Evolutionary conservation across 257 asterid species (phyloP).

Genomic region (Solanum peruvianum): DNA sequence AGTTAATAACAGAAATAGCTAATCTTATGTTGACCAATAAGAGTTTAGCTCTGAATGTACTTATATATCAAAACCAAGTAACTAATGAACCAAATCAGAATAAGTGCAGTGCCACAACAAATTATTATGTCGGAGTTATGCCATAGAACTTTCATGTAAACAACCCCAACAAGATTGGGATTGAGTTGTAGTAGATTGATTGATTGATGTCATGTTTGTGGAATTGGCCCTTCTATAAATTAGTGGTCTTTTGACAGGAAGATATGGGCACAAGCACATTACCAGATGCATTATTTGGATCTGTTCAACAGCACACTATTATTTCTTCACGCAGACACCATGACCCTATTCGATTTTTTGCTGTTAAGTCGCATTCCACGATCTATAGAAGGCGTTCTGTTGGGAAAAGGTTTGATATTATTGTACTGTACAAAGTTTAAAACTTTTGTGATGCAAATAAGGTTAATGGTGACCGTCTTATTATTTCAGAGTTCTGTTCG

Average conservation of each 20-base stretch:
- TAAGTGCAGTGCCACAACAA: background rate
- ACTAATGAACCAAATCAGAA: background rate
- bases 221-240: background rate
- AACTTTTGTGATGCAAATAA: background rate
- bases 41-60: background rate
- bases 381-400: background rate
- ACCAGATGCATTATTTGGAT: constrained; percentile 10
- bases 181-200: background rate
- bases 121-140: background rate
- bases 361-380: constrained; percentile 4
- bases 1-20: background rate
- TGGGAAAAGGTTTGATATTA: constrained; percentile 9
- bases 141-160: background rate
- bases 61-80: background rate
- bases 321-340: background rate
- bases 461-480: background rate
- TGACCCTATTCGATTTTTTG: background rate
- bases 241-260: constrained; percentile 6
- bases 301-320: background rate
- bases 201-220: background rate
- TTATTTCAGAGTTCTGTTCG: constrained; percentile 3
- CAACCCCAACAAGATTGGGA: background rate
- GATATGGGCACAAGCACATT: constrained; percentile 11
- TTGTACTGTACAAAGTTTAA: background rate
- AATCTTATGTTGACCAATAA: background rate